Base-by-base conservation (phyloP, 176 grass and related monocot genomes). In the Carex parvula region DNA sequence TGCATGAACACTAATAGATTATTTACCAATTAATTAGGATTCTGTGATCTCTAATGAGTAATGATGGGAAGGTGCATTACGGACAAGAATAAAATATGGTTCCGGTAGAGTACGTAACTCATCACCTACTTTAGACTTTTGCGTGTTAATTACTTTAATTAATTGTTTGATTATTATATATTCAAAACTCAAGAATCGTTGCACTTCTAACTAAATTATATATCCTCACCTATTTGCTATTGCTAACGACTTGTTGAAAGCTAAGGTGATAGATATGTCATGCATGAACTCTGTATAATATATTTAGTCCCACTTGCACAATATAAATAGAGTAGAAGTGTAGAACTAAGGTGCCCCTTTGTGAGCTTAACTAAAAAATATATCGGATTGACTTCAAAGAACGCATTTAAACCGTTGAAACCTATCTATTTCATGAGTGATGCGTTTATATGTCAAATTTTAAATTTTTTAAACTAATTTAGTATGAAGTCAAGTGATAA, bases 1-100 rank as follows among this genome's bases (percentile, higher is more conserved):
- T 17, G 22, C 72, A 29, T 76, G 73, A 77, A 54, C 73, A 54
- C 73, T 77, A 55, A 77, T 50, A 55, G 32, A 77, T 26, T 56
- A 77, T 77, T 56, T 77, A 29, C 29, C 29, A 29, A 29, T 29
- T 29, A 24, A 24, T 24, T 26, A 26, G 26, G 26, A 26, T 26
- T 29, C 29, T 29, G 1, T 29, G 1, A 29, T 29, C 29, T 29
- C 11, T 52, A 13, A 54, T 54, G 46, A 76, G 4, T 52, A 13
- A 54, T 54, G 46, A 76, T 54, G 12, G 1, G 5, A 55, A 76
- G 72, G 10, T 75, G 46, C 71, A 30, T 32, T 21, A 76, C 11
- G 13, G 32, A 54, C 21, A 76, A 12, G 30, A 13, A 54, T 55
- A 55, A 9, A 56, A 30, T 54, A 53, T 52, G 1, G 16, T 76